Evolutionary conservation across 108 stramenopile species (phyloP).

Genomic region (Heterococcus sp.): DNA sequence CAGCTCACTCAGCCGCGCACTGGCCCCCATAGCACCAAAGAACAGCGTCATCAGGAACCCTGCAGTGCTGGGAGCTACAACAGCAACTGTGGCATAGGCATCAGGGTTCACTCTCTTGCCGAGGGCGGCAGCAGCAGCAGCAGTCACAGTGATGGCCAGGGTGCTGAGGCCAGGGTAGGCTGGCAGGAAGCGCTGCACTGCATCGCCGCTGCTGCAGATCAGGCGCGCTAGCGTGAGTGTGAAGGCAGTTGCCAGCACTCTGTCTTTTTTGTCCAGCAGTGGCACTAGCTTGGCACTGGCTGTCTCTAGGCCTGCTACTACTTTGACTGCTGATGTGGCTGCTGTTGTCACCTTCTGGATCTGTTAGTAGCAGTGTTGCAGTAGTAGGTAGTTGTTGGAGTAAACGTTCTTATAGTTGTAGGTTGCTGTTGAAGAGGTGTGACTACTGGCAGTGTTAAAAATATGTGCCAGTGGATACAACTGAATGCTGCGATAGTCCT

Average conservation of each 20-base stretch:
- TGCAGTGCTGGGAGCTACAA: background rate
- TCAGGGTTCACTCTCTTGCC: background rate
- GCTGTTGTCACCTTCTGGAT: background rate
- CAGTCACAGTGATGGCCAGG: slow-evolving; percentile 3
- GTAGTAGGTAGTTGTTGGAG: background rate
- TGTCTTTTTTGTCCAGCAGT: background rate
- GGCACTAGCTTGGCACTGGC: background rate
- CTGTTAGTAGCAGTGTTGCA: background rate
- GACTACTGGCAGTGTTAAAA: too few relatives aligned
- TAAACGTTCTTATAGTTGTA: too few relatives aligned
- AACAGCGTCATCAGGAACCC: slow-evolving; percentile 22
- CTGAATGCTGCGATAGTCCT: too few relatives aligned
- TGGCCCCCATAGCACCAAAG: slow-evolving; percentile 35
- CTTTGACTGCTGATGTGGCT: background rate
- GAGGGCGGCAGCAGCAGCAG: background rate
- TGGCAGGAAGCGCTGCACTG: background rate
- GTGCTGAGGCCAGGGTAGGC: slow-evolving; percentile 26
- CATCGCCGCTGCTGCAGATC: slow-evolving; percentile 6
- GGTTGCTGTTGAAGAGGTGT: too few relatives aligned
- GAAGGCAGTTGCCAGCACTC: background rate
- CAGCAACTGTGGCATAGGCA: background rate
- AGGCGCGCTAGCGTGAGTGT: background rate
- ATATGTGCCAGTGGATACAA: too few relatives aligned
- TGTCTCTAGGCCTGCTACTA: background rate
- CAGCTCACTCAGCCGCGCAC: slow-evolving; percentile 5